A percentile compares a stretch with the other conserved stretches of the same genome.
Conservation (phyloP, 257 asterid genomes). For the Solanum sejunctum region DNA sequence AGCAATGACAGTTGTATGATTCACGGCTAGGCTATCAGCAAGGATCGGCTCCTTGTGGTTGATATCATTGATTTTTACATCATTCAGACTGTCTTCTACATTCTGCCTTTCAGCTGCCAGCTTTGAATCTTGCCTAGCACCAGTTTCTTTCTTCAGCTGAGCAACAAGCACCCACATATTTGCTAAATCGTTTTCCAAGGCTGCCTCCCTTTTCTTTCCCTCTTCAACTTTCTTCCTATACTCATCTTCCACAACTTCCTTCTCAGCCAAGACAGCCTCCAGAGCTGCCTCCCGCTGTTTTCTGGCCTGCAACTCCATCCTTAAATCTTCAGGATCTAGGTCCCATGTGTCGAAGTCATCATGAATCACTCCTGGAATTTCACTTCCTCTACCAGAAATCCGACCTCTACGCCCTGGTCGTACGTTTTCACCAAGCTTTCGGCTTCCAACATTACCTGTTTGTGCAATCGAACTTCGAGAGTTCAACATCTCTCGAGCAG, state of each 20-base stretch:
- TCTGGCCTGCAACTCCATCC: constrained; percentile 84
- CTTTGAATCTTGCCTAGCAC: constrained; percentile 30
- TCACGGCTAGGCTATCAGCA: constrained; percentile 23
- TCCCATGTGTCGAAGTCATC: constrained; percentile 75
- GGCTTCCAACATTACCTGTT: constrained; percentile 32
- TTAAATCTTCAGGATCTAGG: constrained; percentile 70
- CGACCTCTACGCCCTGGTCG: constrained; percentile 57
- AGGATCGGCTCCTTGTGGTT: constrained; percentile 23
- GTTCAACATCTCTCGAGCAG: constrained; percentile 46
- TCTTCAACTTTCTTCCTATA: constrained; percentile 70
- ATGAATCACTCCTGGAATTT: constrained; percentile 33
- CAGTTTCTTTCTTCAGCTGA: constrained; percentile 75
- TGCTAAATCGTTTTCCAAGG: constrained; percentile 89
- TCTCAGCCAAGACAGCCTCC: constrained; percentile 85
- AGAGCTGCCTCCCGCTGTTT: constrained; percentile 80
- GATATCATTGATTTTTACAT: constrained; percentile 26
- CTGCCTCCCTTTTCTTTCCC: constrained; percentile 81
- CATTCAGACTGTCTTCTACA: constrained; percentile 19
- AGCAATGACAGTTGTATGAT: constrained; percentile 22
- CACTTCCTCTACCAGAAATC: constrained; percentile 38
- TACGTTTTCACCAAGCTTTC: constrained; percentile 46
- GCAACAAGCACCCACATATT: constrained; percentile 99
- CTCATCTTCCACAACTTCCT: constrained; percentile 75
- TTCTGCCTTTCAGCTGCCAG: constrained; percentile 21
- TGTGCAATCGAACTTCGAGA: constrained; percentile 38